phyloP scores from a whole-genome alignment of 23 red algal genomes.

The Gracilaria caudata region DNA sequence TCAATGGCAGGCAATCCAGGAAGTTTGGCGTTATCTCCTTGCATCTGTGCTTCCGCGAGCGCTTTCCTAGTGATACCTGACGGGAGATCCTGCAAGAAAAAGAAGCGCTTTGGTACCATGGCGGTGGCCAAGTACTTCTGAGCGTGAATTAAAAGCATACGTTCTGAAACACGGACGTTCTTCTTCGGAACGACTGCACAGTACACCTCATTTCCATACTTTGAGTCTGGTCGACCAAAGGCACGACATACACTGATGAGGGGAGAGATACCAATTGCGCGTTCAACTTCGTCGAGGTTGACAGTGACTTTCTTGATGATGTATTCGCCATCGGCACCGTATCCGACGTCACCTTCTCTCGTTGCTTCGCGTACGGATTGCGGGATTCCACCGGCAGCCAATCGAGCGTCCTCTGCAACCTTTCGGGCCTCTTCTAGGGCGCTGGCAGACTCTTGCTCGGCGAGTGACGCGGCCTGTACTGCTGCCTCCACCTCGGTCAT shows the following conservation, averaged over 20 bases:
- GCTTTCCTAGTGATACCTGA: constrained; percentile 66
- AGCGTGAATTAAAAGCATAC: constrained; percentile 76
- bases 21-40: constrained; percentile 28
- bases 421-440: constrained; percentile 59
- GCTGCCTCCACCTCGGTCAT: constrained; percentile 77
- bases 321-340: constrained; percentile 54
- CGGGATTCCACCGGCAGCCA: constrained; percentile 39
- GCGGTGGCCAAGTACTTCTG: constrained; percentile 70
- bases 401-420: constrained; percentile 51
- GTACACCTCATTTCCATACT: constrained; percentile 80
- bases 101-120: constrained; percentile 65
- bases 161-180: constrained; percentile 61
- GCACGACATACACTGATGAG: constrained; percentile 67
- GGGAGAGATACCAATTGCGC: constrained; percentile 31
- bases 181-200: constrained; percentile 65
- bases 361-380: constrained; percentile 50
- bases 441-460: constrained; percentile 60
- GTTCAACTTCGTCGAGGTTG: constrained; percentile 74
- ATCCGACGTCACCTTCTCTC: constrained; percentile 57
- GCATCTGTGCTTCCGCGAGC: constrained; percentile 53
- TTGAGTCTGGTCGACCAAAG: constrained; percentile 72
- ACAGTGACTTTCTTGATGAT: constrained; percentile 77
- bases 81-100: constrained; percentile 62
- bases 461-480: constrained; percentile 54
- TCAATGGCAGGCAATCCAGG: constrained; percentile 2